Base-by-base conservation (phyloP, 768 basidiomycete species). In the Polyporus arcularius region DNA sequence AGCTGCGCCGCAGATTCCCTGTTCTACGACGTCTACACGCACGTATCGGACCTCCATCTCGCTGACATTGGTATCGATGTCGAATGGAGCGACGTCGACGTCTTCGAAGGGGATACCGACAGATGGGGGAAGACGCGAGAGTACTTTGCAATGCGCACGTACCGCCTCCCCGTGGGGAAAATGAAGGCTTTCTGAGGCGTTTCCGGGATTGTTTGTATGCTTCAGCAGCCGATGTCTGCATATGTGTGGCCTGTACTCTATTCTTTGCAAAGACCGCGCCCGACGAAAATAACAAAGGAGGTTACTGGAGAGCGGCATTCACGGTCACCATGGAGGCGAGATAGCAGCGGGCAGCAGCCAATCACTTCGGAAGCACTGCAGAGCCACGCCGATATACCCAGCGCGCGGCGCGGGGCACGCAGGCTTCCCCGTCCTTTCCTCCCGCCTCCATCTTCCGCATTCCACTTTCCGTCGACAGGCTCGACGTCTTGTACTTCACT, bases 11-110 rank as follows among this genome's bases (percentile, higher is more conserved):
- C 68, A 96, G 94, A 96, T 76, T 80, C 87, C 0, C 77, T 89
- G 8, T 94, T 96, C 69, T 94, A 97, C 72, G 94, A 97, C 67
- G 91, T 98, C 8, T 96, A 93, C 70, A 92, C 90, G 0, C 85
- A 81, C 61, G 80, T 99, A 4, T 82, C 92, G 0, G 94, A 95
- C 61, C 73, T 96, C 40, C 94, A 98, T 70, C 80, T 99, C 32
- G 76, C 84, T n/a, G 86, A 92, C 49, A 76, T 92, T 1, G 95
- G 96, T 0, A 70, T 92, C n/a, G 77, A 86, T 46, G 85, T 94
- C 28, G 67, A 80, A 40, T 99, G 97, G 97, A 78, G 76, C 57
- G 90, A 95, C 67, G 83, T 98, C 4, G 85, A 90, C 58, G 86
- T 94, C 31, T 80, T 80, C 21, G 79, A 76, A 52, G 71, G 75